Percentiles rank a stretch among this genome's conserved stretches.
These are phyloP conservation scores for Beauveria sp. DNA, from an alignment of 2,329 filamentous ascomycete species.

Conservation along the genomic window DNA sequence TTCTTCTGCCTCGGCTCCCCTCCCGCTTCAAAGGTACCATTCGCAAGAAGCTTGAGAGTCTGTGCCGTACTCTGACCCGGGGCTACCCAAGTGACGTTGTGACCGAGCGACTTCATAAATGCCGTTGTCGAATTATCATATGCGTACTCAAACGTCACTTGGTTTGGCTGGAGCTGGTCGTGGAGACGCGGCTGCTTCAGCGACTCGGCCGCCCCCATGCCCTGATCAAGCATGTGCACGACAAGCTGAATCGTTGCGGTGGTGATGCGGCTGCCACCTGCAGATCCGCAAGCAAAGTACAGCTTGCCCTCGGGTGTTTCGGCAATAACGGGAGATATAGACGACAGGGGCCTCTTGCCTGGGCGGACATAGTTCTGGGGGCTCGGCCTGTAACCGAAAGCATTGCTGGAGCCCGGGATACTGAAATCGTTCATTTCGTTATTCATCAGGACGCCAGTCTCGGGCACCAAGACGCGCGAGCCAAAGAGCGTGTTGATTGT, in stretches of 20 bases:
- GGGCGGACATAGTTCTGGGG: constrained; percentile 69
- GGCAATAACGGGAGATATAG: constrained; percentile 70
- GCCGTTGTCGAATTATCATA: constrained; percentile 64
- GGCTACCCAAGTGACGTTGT: constrained; percentile 67
- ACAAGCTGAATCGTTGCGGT: constrained; percentile 74
- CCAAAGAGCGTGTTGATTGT: constrained; percentile 79
- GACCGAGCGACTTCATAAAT: constrained; percentile 57
- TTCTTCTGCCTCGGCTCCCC: constrained; percentile 74
- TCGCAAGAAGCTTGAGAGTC: constrained; percentile 54
- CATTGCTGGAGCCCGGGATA: constrained; percentile 62
- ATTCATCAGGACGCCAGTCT: constrained; percentile 72
- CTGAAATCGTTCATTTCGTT: constrained; percentile 65
- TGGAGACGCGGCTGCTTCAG: constrained; percentile 66
- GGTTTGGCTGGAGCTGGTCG: constrained; percentile 70
- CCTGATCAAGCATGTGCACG: constrained; percentile 64
- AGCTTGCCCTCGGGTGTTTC: constrained; percentile 61
- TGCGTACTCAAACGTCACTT: constrained; percentile 60
- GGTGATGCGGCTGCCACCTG: constrained; percentile 79
- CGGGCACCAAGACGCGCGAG: constrained; percentile 65
- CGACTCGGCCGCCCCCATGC: constrained; percentile 53
- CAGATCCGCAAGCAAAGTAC: constrained; percentile 66
- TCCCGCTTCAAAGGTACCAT: constrained; percentile 68
- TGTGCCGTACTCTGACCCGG: constrained; percentile 65
- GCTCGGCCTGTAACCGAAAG: constrained; percentile 70
- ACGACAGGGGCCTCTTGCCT: constrained; percentile 70